Base-by-base conservation (phyloP, 2,329 filamentous ascomycete genomes). In the Zasmidium citrigriseum region DNA sequence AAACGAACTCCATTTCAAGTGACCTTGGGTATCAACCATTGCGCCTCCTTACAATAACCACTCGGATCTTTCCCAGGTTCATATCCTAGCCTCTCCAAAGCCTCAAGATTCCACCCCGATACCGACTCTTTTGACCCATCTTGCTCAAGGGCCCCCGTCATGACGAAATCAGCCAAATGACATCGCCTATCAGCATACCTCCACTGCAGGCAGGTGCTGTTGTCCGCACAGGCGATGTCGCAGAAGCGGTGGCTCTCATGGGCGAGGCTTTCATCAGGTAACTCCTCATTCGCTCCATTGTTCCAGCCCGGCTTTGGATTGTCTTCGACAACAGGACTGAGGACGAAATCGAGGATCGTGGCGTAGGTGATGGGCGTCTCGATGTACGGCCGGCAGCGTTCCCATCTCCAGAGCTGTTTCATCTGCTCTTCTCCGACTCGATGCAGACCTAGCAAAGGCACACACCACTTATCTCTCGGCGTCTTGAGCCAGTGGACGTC, bases 351-450 rank as follows among this genome's bases (percentile, higher is more conserved):
- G 18, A 46, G 51, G 34, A 54, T n/a, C 4, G 24, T 29, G 10
- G 34, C 27, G 21, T 46, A 54, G 4, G 41, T 45, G n/a, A 54
- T 5, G 12, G 51, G 51, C 7, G 12, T 25, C 23, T 46, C 21
- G 2, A 22, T 23, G 12, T 46, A 18, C 11, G 5, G 4, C 2
- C 51, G 29, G 23, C 51, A 46, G 3, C 41, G n/a, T 22, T 54
- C 51, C 51, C 51, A 54, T 22, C 21, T 46, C 41, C 51, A 46
- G 4, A 54, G 21, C 24, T 18, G 21, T 23, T 20, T 46, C 51
- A 54, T 54, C 21, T 46, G n/a, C 22, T 54, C 44, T 9, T 21
- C 18, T 10, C 23, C 10, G 12, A 46, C 41, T 4, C 51, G 34
- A 27, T 54, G 51, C 21, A 54, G 21, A 2, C 22, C 41, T 10